Evolutionary conservation across 768 basidiomycete species (phyloP).

Genomic region (Trametes maxima): DNA sequence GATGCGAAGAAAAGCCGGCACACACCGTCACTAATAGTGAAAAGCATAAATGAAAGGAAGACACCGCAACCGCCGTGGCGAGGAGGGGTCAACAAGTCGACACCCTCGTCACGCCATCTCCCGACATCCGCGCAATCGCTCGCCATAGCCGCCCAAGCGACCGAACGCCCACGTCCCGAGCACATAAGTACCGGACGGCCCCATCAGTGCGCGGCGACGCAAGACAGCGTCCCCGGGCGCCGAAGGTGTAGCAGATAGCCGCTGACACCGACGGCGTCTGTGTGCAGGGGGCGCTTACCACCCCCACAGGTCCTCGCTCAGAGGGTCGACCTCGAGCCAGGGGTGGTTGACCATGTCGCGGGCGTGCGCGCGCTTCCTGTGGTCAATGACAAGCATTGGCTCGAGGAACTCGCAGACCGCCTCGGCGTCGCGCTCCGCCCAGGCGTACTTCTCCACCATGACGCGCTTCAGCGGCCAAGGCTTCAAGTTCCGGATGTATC

Average conservation of each 20-base stretch:
- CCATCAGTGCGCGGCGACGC: neutral
- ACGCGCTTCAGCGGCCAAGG: slow-evolving; percentile 83
- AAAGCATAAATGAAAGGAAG: neutral
- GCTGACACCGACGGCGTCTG: neutral
- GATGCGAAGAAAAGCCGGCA: slow-evolving; percentile 14
- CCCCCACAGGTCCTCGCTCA: slow-evolving; percentile 23
- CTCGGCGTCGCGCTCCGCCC: slow-evolving; percentile 57
- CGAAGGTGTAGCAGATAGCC: neutral
- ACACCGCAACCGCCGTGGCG: neutral
- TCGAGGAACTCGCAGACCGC: slow-evolving; percentile 66
- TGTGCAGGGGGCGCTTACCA: slow-evolving; percentile 15
- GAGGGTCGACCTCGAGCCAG: slow-evolving; percentile 58
- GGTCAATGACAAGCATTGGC: slow-evolving; percentile 77
- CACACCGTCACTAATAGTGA: neutral
- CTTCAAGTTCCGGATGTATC: slow-evolving; percentile 75
- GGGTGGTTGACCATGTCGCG: slow-evolving; percentile 72
- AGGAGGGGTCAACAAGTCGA: neutral
- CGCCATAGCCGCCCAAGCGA: slow-evolving; percentile 7
- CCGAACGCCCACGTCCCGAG: neutral
- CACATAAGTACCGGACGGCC: neutral
- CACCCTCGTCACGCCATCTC: slow-evolving; percentile 18
- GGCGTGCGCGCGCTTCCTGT: slow-evolving; percentile 67
- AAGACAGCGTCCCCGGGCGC: neutral
- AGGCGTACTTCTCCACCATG: slow-evolving; percentile 88
- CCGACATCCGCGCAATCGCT: slow-evolving; percentile 19